Evolutionary conservation across 2,329 filamentous ascomycete genomes (phyloP), one percentile per base, ranked within the genome.

Genomic region (Arthrobotrys iridis): DNA sequence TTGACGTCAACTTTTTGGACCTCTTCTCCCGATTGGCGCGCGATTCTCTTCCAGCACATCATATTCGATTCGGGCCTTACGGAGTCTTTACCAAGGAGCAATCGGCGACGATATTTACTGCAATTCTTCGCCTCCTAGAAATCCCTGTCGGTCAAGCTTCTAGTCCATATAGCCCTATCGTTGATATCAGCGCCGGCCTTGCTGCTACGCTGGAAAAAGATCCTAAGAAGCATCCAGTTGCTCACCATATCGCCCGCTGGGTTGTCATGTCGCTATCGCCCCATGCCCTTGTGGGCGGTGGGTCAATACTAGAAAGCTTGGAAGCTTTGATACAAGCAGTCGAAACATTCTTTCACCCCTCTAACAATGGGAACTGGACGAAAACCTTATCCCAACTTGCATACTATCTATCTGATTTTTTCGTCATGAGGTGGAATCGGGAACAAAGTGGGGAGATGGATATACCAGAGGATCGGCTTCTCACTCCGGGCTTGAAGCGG

Each of bases 291-390:
- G 88, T 91, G 43, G 85, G 88, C n/a, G 86, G 90, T 28, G 90
- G 90, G 65, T 98, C 93, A 0, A 88, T 96, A 45, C 83, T 99
- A 79, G 88, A 90, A 33, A 92, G 91, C 77, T 86, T 99, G 3
- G 94, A 99, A 82, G 94, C 92, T 0, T 85, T 99, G 60, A 91
- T 99, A 78, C 91, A 98, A 82, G 95, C 93, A 1, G 91, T 98
- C 50, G 95, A 99, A 82, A 99, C 95, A 0, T 99, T 99, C 82
- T 99, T 97, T 85, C 95, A 99, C 80, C 95, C 95, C 1, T 99
- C 95, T 1, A 99, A 99, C 82, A 92, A 94, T 60, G 95, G 95
- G 11, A 85, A 85, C 11, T 99, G 95, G 95, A 96, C 94, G 0
- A 93, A 89, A 79, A 91, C 94, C 77, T 84, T 99, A 45, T 91